phyloP scores from a whole-genome alignment of 192 early-diverging fungal genomes.

The Backusella mclennaniae region DNA sequence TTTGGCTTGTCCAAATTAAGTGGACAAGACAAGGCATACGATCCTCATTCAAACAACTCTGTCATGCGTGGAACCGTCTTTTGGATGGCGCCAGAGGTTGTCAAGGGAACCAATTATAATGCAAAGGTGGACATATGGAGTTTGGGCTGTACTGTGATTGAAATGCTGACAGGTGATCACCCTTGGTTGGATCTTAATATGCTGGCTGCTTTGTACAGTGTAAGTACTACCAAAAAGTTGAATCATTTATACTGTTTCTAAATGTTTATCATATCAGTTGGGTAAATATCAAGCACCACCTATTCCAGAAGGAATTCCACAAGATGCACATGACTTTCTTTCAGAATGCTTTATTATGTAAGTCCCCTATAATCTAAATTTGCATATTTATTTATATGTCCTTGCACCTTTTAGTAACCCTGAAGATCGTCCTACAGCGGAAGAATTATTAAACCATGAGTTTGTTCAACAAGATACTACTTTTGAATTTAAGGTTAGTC shows the following conservation, averaged over 20 bases:
- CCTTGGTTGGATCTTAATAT: slow-evolving; percentile 66
- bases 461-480: slow-evolving; percentile 62
- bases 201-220: slow-evolving; percentile 54
- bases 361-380: neutral
- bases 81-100: slow-evolving; percentile 98
- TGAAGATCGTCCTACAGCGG: slow-evolving; percentile 74
- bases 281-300: slow-evolving; percentile 82
- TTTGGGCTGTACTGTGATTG: slow-evolving; percentile 85
- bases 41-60: slow-evolving; percentile 45
- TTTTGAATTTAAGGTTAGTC: slow-evolving; percentile 50
- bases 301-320: slow-evolving; percentile 70
- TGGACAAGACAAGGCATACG: slow-evolving; percentile 42
- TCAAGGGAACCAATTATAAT: slow-evolving; percentile 72
- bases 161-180: slow-evolving; percentile 91
- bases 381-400: neutral
- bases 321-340: slow-evolving; percentile 71
- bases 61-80: slow-evolving; percentile 58
- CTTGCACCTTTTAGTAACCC: slow-evolving; percentile 60
- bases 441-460: slow-evolving; percentile 62
- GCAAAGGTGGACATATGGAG: slow-evolving; percentile 95
- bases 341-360: slow-evolving; percentile 72
- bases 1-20: slow-evolving; percentile 93
- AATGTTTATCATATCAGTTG: slow-evolving; percentile 64
- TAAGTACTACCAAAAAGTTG: slow-evolving; percentile 19
- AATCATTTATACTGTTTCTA: slow-evolving; percentile 26